phyloP scores from a whole-genome alignment of 1,139 yeast species.

The Yarrowia galli region DNA sequence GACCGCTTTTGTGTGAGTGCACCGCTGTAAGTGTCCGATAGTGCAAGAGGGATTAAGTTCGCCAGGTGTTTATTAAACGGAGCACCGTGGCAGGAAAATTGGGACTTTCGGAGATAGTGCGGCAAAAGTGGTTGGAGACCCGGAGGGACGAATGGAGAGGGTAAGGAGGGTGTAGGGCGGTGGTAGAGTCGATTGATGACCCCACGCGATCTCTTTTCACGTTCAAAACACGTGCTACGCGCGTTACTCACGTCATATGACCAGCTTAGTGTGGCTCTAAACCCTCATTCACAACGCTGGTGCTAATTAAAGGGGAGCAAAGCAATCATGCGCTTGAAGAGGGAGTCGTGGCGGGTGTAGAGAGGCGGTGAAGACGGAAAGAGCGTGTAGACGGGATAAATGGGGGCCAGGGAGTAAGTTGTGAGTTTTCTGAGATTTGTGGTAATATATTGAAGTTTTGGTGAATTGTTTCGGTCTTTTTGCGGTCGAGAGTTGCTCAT shows the following conservation, averaged over 20 bases:
- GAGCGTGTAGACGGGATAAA: too few relatives aligned
- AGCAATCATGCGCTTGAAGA: too few relatives aligned
- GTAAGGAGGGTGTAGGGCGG: background rate
- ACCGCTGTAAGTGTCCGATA: background rate
- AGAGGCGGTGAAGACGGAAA: too few relatives aligned
- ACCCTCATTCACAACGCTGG: background rate
- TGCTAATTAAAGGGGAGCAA: background rate
- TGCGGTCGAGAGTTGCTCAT: too few relatives aligned
- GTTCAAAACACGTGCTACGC: slow-evolving; percentile 11
- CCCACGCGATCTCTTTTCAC: background rate
- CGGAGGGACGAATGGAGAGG: background rate
- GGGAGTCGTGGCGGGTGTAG: too few relatives aligned
- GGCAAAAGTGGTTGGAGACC: background rate
- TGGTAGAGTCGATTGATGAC: background rate
- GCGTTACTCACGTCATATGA: background rate
- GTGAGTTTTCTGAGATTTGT: background rate
- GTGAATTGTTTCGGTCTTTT: background rate
- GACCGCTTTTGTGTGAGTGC: background rate
- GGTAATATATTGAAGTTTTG: background rate
- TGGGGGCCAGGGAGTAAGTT: too few relatives aligned
- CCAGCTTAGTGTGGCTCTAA: background rate
- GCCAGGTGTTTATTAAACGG: slow-evolving; percentile 15
- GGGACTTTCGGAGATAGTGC: slow-evolving; percentile 13
- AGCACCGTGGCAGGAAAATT: slow-evolving; percentile 1
- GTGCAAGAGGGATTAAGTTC: slow-evolving; percentile 40